These are phyloP conservation scores for Schizosaccharomyces octosporus DNA, from an alignment of 805 yeast genomes.

Conservation along the genomic window DNA sequence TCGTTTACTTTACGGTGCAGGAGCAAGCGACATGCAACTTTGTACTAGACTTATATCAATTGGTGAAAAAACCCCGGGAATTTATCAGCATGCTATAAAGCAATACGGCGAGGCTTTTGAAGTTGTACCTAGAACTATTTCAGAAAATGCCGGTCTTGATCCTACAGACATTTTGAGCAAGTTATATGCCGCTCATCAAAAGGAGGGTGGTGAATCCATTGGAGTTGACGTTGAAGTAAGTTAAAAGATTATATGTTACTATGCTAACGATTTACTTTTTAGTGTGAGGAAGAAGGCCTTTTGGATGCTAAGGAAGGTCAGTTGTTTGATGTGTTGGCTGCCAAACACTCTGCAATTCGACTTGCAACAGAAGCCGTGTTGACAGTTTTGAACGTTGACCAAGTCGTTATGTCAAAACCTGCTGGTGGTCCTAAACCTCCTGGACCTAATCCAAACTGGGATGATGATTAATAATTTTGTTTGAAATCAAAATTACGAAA, in stretches of 20 bases:
- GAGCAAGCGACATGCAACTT: constrained; percentile 76
- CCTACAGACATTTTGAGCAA: constrained; percentile 72
- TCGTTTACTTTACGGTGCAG: constrained; percentile 81
- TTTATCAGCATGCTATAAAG: constrained; percentile 79
- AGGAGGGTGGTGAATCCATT: constrained; percentile 16
- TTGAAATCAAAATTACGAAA: too few relatives aligned
- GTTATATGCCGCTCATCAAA: constrained; percentile 68
- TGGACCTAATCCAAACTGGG: constrained; percentile 73
- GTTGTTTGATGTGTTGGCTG: constrained; percentile 53
- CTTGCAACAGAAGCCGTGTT: constrained; percentile 89
- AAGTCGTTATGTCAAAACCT: constrained; percentile 94
- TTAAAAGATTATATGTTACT: constrained; percentile 7
- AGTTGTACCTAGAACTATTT: constrained; percentile 71
- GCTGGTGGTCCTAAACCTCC: constrained; percentile 96
- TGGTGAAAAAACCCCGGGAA: constrained; percentile 87
- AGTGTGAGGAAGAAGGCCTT: constrained; percentile 16
- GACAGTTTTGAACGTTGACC: constrained; percentile 79
- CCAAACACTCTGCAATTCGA: constrained; percentile 67
- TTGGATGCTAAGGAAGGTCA: constrained; percentile 44
- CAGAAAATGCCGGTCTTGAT: constrained; percentile 86
- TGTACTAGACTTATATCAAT: constrained; percentile 53
- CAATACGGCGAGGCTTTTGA: constrained; percentile 87
- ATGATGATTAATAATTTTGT: constrained; percentile 45
- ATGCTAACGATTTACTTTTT: background rate
- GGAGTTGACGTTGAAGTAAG: constrained; percentile 66